Conservation (phyloP, 805 yeast genomes). For the Starmerella powellii region DNA sequence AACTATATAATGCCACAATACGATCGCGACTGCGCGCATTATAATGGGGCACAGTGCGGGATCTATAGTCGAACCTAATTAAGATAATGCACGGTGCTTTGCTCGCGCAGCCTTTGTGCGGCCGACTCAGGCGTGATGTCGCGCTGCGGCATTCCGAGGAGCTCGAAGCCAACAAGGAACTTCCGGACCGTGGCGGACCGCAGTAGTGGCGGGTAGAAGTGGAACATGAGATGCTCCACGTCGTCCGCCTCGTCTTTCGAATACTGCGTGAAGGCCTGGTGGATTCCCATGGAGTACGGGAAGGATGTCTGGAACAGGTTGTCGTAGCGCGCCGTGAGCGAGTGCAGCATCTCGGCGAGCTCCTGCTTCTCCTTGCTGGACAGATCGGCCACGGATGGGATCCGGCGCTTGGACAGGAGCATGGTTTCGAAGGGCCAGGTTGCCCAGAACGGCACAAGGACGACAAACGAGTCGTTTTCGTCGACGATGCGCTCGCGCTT, state of each 20-base stretch:
- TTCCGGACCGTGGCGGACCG: constrained; percentile 65
- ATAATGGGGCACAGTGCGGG: too few species aligned
- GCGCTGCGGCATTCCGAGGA: constrained; percentile 48
- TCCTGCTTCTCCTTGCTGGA: constrained; percentile 38
- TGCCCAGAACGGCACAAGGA: constrained; percentile 72
- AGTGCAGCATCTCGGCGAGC: constrained; percentile 43
- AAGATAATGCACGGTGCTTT: constrained; percentile 16
- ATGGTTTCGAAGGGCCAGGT: constrained; percentile 71
- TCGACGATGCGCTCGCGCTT: constrained; percentile 37
- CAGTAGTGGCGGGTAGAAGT: constrained; percentile 66
- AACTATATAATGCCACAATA: too few species aligned
- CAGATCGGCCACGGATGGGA: constrained; percentile 35
- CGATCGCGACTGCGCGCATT: too few species aligned
- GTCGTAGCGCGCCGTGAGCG: constrained; percentile 53
- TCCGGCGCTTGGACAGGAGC: constrained; percentile 45
- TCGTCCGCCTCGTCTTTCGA: constrained; percentile 31
- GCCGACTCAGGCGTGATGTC: constrained; percentile 58
- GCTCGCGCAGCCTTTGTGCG: constrained; percentile 39
- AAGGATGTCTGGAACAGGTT: constrained; percentile 56
- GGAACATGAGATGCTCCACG: constrained; percentile 52
- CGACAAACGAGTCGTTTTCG: constrained; percentile 51
- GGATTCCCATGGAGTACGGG: constrained; percentile 75
- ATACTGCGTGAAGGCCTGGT: constrained; percentile 53
- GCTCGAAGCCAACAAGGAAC: constrained; percentile 62
- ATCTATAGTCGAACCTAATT: too few species aligned